A percentile compares a stretch with the other conserved stretches of the same genome.
Evolutionary conservation across 441 rosid genomes (phyloP).

Genomic region (Adansonia rubrostipa): DNA sequence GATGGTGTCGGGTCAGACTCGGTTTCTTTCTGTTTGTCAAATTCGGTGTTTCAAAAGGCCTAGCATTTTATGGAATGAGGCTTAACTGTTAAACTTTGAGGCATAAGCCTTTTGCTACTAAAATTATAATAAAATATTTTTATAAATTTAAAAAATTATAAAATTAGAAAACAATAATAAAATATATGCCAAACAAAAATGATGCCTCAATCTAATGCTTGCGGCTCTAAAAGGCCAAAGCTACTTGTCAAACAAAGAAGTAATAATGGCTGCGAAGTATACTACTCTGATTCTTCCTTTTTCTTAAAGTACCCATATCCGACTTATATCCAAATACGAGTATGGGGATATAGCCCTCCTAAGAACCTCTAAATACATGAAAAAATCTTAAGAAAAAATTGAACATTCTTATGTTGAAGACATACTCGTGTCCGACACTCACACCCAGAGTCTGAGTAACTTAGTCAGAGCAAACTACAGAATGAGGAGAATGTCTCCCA

Average conservation of each 20-base stretch:
- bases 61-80: not conserved
- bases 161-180: not conserved
- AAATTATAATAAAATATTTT: not conserved
- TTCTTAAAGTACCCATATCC: too few species aligned
- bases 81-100: slow-evolving; percentile 4
- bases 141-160: not conserved
- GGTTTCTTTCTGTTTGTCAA: slow-evolving; percentile 27
- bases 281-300: too few species aligned
- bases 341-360: too few species aligned
- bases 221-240: not conserved
- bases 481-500: not conserved
- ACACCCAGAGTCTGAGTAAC: too few species aligned
- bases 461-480: not conserved
- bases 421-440: too few species aligned
- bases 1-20: slow-evolving; percentile 93
- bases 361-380: too few species aligned
- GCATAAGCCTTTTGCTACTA: not conserved
- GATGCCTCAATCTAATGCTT: slow-evolving; percentile 11
- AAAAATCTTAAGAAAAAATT: too few species aligned
- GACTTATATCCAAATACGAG: too few species aligned
- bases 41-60: not conserved
- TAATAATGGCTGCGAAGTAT: not conserved
- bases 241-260: not conserved
- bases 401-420: too few species aligned
- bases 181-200: not conserved